A percentile compares a stretch with the other conserved stretches of the same genome.
Evolutionary conservation across 1,284 basidiomycete genomes (phyloP).

Genomic region (Thecaphora thlaspeos): DNA sequence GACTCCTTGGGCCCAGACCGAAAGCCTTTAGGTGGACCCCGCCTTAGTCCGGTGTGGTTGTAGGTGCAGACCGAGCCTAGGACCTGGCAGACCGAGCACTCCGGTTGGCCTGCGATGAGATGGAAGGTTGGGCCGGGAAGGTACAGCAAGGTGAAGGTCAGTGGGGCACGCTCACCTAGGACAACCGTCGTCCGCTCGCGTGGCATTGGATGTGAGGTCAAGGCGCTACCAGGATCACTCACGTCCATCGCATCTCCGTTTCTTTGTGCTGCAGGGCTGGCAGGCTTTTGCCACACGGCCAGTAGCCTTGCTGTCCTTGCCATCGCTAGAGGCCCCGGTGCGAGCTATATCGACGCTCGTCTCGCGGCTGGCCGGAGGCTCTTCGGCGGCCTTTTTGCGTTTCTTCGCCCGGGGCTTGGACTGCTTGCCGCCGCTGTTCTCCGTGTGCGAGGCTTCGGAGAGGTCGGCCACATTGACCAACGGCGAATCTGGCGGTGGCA

Average conservation of each 20-base stretch:
- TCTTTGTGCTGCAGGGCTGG: constrained; percentile 44
- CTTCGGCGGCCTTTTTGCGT: background rate
- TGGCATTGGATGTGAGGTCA: too few species aligned
- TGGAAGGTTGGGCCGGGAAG: too few species aligned
- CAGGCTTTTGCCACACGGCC: constrained; percentile 45
- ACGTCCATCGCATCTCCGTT: constrained; percentile 49
- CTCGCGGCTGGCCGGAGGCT: constrained; percentile 2
- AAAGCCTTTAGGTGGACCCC: constrained; percentile 50
- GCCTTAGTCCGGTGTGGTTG: constrained; percentile 37
- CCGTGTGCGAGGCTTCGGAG: constrained; percentile 9
- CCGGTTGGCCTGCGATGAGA: constrained; percentile 14
- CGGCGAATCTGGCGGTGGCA: background rate
- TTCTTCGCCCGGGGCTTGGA: background rate
- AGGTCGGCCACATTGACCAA: background rate
- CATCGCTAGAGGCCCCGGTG: background rate
- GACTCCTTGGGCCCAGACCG: constrained; percentile 45
- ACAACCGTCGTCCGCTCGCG: too few species aligned
- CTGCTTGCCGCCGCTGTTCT: constrained; percentile 1
- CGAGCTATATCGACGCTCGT: constrained; percentile 1
- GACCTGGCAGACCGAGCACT: constrained; percentile 46
- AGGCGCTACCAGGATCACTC: background rate
- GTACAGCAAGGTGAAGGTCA: too few species aligned
- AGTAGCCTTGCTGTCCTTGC: constrained; percentile 12
- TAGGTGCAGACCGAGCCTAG: constrained; percentile 47
- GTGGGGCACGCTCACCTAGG: too few species aligned